Conservation (phyloP, 2,329 filamentous ascomycete species). For the Trichoderma afroharzianum region DNA sequence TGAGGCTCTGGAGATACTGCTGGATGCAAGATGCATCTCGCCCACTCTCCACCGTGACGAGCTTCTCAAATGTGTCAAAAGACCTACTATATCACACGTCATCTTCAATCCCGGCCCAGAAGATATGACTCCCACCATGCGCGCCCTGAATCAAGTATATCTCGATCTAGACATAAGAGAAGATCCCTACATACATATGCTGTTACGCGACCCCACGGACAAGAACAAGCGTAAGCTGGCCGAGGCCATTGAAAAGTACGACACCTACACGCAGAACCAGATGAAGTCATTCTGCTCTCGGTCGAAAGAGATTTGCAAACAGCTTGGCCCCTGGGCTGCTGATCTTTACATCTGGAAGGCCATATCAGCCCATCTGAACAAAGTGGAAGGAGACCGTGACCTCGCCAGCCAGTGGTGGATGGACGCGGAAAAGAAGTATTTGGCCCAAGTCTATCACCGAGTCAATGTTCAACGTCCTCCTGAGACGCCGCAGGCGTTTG, state of each 20-base stretch:
- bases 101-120: slow-evolving; percentile 28
- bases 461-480: slow-evolving; percentile 26
- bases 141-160: slow-evolving; percentile 41
- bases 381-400: slow-evolving; percentile 20
- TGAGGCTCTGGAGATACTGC: slow-evolving; percentile 60
- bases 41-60: slow-evolving; percentile 68
- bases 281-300: slow-evolving; percentile 53
- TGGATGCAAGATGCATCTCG: slow-evolving; percentile 66
- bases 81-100: slow-evolving; percentile 51
- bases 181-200: slow-evolving; percentile 57
- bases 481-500: slow-evolving; percentile 14
- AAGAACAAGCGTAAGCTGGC: slow-evolving; percentile 38
- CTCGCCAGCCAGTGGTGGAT: slow-evolving; percentile 41
- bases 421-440: slow-evolving; percentile 52
- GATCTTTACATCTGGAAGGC: slow-evolving; percentile 60
- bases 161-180: slow-evolving; percentile 49
- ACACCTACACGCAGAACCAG: slow-evolving; percentile 53
- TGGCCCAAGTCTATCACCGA: slow-evolving; percentile 44
- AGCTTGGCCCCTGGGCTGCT: slow-evolving; percentile 66
- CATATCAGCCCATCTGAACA: slow-evolving; percentile 35
- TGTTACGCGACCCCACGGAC: slow-evolving; percentile 42
- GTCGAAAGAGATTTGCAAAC: slow-evolving; percentile 46
- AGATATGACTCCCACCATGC: slow-evolving; percentile 37
- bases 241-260: slow-evolving; percentile 38
- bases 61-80: slow-evolving; percentile 63